Conservation (phyloP, 192 early-diverging fungal species). For the Linnemannia zychae region DNA sequence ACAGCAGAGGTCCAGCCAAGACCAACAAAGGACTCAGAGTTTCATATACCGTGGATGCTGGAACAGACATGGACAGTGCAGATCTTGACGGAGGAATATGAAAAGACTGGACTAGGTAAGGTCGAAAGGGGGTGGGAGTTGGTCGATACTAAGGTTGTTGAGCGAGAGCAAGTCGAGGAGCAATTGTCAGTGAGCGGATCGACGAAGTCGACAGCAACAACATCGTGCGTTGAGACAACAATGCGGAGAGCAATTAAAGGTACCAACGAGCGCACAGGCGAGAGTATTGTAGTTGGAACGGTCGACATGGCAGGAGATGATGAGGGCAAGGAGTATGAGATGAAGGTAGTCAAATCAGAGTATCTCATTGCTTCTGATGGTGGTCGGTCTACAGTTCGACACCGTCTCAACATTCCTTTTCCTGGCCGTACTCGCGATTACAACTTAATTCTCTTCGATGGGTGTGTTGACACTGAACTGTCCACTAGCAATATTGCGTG, state of each 20-base stretch:
- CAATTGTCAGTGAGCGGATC: background rate
- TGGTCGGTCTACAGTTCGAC: slow-evolving; percentile 28
- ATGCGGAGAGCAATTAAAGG: slow-evolving; percentile 9
- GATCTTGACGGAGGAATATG: slow-evolving; percentile 6
- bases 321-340: slow-evolving; percentile 13
- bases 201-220: background rate
- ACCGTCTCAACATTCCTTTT: slow-evolving; percentile 24
- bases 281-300: background rate
- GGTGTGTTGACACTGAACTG: slow-evolving; percentile 17
- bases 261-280: background rate
- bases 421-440: slow-evolving; percentile 26
- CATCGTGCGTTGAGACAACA: slow-evolving; percentile 18
- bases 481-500: background rate
- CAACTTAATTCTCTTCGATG: slow-evolving; percentile 33
- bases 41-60: background rate
- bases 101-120: background rate
- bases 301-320: slow-evolving; percentile 13
- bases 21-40: background rate
- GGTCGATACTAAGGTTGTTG: slow-evolving; percentile 22
- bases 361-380: slow-evolving; percentile 47
- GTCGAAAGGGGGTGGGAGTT: slow-evolving; percentile 6
- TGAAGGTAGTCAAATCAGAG: slow-evolving; percentile 18
- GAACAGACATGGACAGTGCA: background rate
- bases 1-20: background rate
- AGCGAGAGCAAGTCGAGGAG: background rate